phyloP scores from a whole-genome alignment of 371 early-diverging fungal genomes.

The Circinella minor region DNA sequence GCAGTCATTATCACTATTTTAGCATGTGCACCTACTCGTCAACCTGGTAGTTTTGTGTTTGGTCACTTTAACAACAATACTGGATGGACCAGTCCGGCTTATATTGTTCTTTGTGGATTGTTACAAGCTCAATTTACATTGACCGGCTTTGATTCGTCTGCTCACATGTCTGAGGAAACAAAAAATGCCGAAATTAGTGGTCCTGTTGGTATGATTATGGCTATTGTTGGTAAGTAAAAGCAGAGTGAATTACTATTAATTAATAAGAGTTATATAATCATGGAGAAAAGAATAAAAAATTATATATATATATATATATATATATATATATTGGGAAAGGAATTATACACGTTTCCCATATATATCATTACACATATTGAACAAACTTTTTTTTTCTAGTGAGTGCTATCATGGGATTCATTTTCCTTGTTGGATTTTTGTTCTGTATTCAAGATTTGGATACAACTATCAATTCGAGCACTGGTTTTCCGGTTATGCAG shows the following conservation, averaged over 20 bases:
- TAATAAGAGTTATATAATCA: too few species aligned
- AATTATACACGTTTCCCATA: too few species aligned
- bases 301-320: too few species aligned
- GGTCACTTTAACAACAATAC: slow-evolving; percentile 37
- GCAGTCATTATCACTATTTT: slow-evolving; percentile 36
- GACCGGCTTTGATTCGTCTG: slow-evolving; percentile 68
- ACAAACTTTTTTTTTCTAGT: slow-evolving; percentile 16
- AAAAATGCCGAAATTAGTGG: slow-evolving; percentile 41
- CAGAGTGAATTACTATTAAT: too few species aligned
- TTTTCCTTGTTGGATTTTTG: slow-evolving; percentile 44
- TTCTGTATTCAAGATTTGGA: slow-evolving; percentile 52
- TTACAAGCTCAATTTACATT: slow-evolving; percentile 48
- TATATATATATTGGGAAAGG: too few species aligned
- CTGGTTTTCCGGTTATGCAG: slow-evolving; percentile 53
- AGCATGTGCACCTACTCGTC: slow-evolving; percentile 44
- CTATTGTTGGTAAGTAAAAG: slow-evolving; percentile 10
- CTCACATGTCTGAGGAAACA: slow-evolving; percentile 77
- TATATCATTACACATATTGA: neutral
- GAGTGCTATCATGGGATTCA: slow-evolving; percentile 42
- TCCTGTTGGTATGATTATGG: slow-evolving; percentile 17
- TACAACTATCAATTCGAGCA: slow-evolving; percentile 36
- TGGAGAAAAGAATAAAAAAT: too few species aligned
- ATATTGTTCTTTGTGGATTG: slow-evolving; percentile 37
- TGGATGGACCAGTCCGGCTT: slow-evolving; percentile 33
- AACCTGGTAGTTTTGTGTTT: slow-evolving; percentile 48